Base-by-base conservation (phyloP, 495 filamentous ascomycete species). In the Tuber umbilicatum region DNA sequence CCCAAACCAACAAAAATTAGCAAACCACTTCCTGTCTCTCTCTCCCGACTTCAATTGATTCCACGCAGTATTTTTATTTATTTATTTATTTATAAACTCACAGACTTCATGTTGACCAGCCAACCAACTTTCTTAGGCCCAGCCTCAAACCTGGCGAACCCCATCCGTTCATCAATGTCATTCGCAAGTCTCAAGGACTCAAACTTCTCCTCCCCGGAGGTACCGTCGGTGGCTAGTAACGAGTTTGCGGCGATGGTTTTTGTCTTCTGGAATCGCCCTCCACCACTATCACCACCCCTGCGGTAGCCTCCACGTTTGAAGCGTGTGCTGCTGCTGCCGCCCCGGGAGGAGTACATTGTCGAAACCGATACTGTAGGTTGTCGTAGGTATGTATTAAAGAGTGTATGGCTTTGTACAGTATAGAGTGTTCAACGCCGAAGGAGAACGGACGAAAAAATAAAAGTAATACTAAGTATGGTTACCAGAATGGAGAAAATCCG, bases 91-190 rank as follows among this genome's bases (percentile, higher is more conserved):
- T 38, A 72, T 69, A 78, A 76, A 81, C 79, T 79, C 70, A 81
- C 79, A 60, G 92, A 89, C 81, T 97, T 93, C 86, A 98, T 92
- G 81, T 97, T 98, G 73, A 93, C 92, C 27, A 99, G 88, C 95
- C 95, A 99, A 71, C 95, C 95, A 67, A 91, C 88, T 74, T 89
- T 91, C 83, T 90, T 92, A 83, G 91, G 89, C 70, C 95, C 96
- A 23, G 92, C 89, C 69, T 99, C 95, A 81, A 94, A 98, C 55
- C 95, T 91, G 31, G 90, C 88, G 83, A 99, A 99, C 35, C 94
- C 95, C 89, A 97, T 92, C 41, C 87, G 86, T 83, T 99, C 95
- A 85, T 98, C 95, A 82, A 99, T 99, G 77, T 88, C 87, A 84
- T 97, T 89, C 40, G 92, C 94, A 69, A 97, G 89, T 42, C 89